Evolutionary conservation across 306 rosid species (phyloP), one percentile per base, ranked within the genome.

Genomic region (Datisca glomerata): DNA sequence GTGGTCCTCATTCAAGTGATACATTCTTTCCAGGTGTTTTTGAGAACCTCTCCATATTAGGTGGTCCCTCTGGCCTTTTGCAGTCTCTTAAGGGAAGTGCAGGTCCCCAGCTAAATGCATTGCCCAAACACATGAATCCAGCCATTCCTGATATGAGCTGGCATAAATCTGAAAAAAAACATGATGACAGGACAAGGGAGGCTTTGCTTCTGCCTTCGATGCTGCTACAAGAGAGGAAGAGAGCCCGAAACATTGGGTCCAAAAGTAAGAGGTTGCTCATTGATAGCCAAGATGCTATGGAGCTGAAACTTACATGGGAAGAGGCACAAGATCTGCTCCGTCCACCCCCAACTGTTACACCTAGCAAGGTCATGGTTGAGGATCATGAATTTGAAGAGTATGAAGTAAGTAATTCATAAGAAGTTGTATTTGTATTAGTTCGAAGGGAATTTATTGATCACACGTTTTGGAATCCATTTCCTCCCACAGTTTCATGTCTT

Each of bases 311-410:
- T 64, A 89, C 95, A 2, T 89, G 98, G 98, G 93, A 84, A 54
- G 95, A 89, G 68, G 91, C 93, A 40, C 98, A 89, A 60, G 98
- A 89, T 72, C 57, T 89, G 76, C 95, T 89, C 24, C 73, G 85
- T 61, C 95, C 98, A 32, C 94, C 97, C 24, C 94, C 93, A 21
- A 47, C 85, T 57, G 73, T 65, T 68, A 72, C 75, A 65, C 98
- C 98, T 39, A 89, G 86, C 76, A 74, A 76, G 39, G 80, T 83
- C 39, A 63, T 75, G 57, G 69, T 89, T 43, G 98, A 89, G 72
- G 93, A 89, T 69, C 93, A 80, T 35, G 75, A 63, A 66, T 72
- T 89, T 62, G 98, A 89, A 73, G 98, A 89, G 54, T 89, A 89
- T 59, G 98, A 84, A 53, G 98, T 84, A 64, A 59, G 98, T 67